These are phyloP conservation scores for Chrysanthemum makinoi DNA, from an alignment of 129 eudicot species.

Conservation along the genomic window DNA sequence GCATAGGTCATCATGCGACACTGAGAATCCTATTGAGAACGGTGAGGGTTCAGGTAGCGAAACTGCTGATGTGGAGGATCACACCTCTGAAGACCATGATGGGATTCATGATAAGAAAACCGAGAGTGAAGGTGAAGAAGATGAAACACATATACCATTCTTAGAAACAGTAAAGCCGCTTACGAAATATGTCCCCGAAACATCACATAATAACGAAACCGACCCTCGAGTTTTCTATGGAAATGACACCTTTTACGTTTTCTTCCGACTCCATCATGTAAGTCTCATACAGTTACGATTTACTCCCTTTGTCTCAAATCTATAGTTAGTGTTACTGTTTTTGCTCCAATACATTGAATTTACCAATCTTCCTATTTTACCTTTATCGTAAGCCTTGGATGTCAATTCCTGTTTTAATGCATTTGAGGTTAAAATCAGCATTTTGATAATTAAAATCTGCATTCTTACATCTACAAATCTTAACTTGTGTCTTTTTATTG, in stretches of 20 bases:
- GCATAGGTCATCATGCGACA: constrained; percentile 59
- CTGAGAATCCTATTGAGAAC: constrained; percentile 67
- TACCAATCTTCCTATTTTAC: too few species aligned
- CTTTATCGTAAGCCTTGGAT: too few species aligned
- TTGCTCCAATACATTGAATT: too few species aligned
- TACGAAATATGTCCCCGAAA: constrained; percentile 35
- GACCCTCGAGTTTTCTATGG: constrained; percentile 68
- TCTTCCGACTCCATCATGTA: constrained; percentile 93
- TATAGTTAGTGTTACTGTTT: too few species aligned
- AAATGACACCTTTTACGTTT: constrained; percentile 77
- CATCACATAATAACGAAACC: constrained; percentile 36
- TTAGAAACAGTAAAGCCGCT: constrained; percentile 68
- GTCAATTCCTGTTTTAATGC: too few species aligned
- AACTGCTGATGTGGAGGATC: constrained; percentile 67
- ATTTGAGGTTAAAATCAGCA: too few species aligned
- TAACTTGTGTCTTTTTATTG: too few species aligned
- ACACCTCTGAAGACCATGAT: constrained; percentile 60
- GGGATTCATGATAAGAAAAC: constrained; percentile 54
- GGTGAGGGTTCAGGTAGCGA: constrained; percentile 66
- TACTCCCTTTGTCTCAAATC: too few species aligned
- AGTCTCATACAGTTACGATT: constrained; percentile 20
- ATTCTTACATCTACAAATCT: too few species aligned
- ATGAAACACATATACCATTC: constrained; percentile 33
- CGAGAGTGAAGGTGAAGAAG: constrained; percentile 87
- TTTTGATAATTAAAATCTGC: too few species aligned